These are phyloP conservation scores for Garcia nutans DNA, from an alignment of 345 rosid species.

Conservation along the genomic window DNA sequence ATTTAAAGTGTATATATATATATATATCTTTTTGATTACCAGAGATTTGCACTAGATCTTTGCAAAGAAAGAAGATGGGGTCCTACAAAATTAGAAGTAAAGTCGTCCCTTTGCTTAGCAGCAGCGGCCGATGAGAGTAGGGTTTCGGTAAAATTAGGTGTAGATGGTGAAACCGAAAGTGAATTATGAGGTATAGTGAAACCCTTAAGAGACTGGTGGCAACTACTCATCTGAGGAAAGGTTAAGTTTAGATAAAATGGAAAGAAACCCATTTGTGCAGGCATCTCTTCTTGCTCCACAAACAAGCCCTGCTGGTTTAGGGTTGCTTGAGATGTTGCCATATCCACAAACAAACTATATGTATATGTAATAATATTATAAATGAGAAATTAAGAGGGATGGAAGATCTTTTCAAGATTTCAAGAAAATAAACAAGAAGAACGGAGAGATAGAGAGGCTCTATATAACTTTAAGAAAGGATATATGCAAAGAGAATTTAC, in stretches of 20 bases:
- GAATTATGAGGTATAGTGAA: constrained; percentile 25
- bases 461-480: constrained; percentile 20
- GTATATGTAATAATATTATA: too few relatives aligned
- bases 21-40: constrained; percentile 38
- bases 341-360: constrained; percentile 10
- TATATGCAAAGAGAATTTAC: constrained; percentile 10
- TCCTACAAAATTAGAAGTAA: constrained; percentile 32
- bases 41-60: constrained; percentile 60
- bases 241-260: constrained; percentile 43
- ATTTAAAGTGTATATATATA: too few relatives aligned
- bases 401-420: too few relatives aligned
- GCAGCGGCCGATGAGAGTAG: constrained; percentile 44
- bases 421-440: background rate
- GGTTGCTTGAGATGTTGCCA: constrained; percentile 57
- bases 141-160: constrained; percentile 51
- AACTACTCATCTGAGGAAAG: constrained; percentile 33
- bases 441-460: constrained; percentile 1
- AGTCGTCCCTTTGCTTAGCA: constrained; percentile 38
- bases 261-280: constrained; percentile 59
- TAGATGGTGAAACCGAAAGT: constrained; percentile 27
- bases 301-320: constrained; percentile 50
- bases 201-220: constrained; percentile 42
- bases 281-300: constrained; percentile 47
- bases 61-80: constrained; percentile 53
- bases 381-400: too few relatives aligned